Evolutionary conservation across 1,284 basidiomycete genomes (phyloP).

Genomic region (Fistulinella cinereoalba): DNA sequence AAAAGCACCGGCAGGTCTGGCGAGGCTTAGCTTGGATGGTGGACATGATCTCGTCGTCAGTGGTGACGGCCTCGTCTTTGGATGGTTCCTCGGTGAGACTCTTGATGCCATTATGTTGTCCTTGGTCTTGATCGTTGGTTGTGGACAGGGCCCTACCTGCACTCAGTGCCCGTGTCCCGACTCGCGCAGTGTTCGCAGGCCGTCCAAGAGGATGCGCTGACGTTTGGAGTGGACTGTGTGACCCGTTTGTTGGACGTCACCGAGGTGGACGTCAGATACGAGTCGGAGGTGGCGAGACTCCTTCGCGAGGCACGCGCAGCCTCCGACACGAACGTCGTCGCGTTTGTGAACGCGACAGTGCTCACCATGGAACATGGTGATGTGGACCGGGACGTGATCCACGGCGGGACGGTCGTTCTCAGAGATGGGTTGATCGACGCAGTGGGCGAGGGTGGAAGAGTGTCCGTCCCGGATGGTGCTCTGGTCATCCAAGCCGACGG

Average conservation of each 20-base stretch:
- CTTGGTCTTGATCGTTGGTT: background rate
- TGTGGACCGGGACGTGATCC: slow-evolving; percentile 43
- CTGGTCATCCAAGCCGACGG: slow-evolving; percentile 56
- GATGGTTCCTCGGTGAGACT: slow-evolving; percentile 66
- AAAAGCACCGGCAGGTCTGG: slow-evolving; percentile 57
- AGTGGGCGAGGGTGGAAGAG: slow-evolving; percentile 41
- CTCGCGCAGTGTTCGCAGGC: slow-evolving; percentile 46
- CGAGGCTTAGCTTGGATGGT: slow-evolving; percentile 63
- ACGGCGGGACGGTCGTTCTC: slow-evolving; percentile 48
- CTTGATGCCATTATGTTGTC: background rate
- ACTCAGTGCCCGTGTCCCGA: slow-evolving; percentile 55
- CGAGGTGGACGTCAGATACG: slow-evolving; percentile 54
- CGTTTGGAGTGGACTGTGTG: slow-evolving; percentile 60
- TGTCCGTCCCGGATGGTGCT: slow-evolving; percentile 41
- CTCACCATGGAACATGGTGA: slow-evolving; percentile 55
- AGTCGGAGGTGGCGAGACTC: slow-evolving; percentile 58
- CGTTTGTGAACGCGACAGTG: slow-evolving; percentile 64
- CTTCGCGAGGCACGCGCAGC: slow-evolving; percentile 45
- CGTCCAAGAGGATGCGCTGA: slow-evolving; percentile 46
- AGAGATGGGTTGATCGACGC: slow-evolving; percentile 55
- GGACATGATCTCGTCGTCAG: slow-evolving; percentile 67
- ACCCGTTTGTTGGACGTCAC: slow-evolving; percentile 51
- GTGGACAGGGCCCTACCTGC: slow-evolving; percentile 58
- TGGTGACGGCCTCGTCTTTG: slow-evolving; percentile 57
- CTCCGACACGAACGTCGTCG: slow-evolving; percentile 45